Evolutionary conservation across 1,284 basidiomycete genomes (phyloP), one percentile per base, ranked within the genome.

Genomic region (Trichosporon sp.): DNA sequence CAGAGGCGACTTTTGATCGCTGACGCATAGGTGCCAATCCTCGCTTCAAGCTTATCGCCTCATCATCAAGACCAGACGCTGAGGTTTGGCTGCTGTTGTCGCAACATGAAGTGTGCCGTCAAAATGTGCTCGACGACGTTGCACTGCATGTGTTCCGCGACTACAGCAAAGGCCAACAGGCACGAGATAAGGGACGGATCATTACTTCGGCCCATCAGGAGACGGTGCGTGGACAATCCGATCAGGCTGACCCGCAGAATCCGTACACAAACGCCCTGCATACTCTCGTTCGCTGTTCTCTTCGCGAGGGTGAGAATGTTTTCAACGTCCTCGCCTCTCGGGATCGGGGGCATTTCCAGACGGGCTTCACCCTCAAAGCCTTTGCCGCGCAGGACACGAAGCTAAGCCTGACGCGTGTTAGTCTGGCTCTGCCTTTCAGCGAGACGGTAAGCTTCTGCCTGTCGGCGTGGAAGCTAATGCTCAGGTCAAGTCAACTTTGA

Each of bases 21-120:
- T 37, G 56, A 58, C 27, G 16, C 16, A 56, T 9, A 66, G 67
- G 58, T 3, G 32, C 65, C 4, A 67, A 67, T 54, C 73, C 74
- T n/a, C 73, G 73, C 29, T 71, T 63, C 61, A 59, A 63, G 10
- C 62, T 78, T 34, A 54, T 44, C 4, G 65, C 74, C 1, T 40
- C 64, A 2, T 60, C 64, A 16, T 37, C 62, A 32, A 34, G 63
- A 27, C 54, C 60, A 8, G 40, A 58, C 11, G 59, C 70, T 0
- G 82, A 87, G 34, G 74, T 96, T 2, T 95, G 90, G 90, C 72
- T 95, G 1, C 84, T 94, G 1, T 83, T 96, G 1, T 89, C 88
- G 0, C 86, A 92, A 32, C 94, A 97, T 76, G 78, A 89, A 4
- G 74, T 77, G 0, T 83, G 87, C 65, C 88, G 86, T 25, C 82